phyloP scores from a whole-genome alignment of 495 filamentous ascomycete species.

The Aspergillus bridgeri region DNA sequence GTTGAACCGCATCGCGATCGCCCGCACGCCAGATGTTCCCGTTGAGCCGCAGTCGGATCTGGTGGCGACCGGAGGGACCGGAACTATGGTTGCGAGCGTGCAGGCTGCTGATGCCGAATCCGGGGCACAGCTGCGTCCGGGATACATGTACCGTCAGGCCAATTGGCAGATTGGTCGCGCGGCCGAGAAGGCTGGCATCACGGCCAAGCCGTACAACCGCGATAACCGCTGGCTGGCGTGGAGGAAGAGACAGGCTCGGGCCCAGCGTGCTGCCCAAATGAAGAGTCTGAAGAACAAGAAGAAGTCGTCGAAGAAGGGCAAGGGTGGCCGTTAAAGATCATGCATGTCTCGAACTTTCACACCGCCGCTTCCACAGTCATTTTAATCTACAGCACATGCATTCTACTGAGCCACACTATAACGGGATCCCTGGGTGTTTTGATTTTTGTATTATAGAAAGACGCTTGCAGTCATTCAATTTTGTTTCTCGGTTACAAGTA shows the following conservation, averaged over 20 bases:
- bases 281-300: constrained; percentile 55
- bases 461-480: constrained; percentile 7
- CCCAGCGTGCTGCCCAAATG: constrained; percentile 52
- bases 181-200: constrained; percentile 56
- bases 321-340: constrained; percentile 30
- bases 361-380: constrained; percentile 7
- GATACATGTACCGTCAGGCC: constrained; percentile 77
- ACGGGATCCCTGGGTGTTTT: constrained; percentile 22
- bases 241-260: constrained; percentile 54
- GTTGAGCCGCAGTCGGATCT: constrained; percentile 34
- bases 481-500: background rate
- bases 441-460: constrained; percentile 43
- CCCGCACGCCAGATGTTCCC: constrained; percentile 23
- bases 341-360: constrained; percentile 1
- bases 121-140: constrained; percentile 54
- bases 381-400: constrained; percentile 12
- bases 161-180: constrained; percentile 81
- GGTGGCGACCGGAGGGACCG: constrained; percentile 27
- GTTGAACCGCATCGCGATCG: constrained; percentile 62
- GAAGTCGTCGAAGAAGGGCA: constrained; percentile 43
- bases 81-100: constrained; percentile 31
- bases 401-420: constrained; percentile 31
- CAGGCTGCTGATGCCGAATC: constrained; percentile 32
- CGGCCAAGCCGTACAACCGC: constrained; percentile 48
- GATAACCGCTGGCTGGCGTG: constrained; percentile 61